Base-by-base conservation (phyloP, 805 yeast genomes). In the Zygosaccharomyces rouxii region DNA sequence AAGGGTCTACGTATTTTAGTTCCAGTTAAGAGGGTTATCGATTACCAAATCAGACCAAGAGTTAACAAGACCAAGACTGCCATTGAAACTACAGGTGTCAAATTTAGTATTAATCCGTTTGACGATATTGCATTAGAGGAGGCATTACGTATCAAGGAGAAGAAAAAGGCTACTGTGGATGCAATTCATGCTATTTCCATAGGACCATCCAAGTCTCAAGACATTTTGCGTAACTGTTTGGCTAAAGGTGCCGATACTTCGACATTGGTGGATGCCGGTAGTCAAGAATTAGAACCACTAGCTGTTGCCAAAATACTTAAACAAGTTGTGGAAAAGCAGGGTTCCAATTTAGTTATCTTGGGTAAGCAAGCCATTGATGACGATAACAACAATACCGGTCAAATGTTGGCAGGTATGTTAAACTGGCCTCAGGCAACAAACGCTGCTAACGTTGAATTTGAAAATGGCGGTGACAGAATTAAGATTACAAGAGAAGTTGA, bases 351-450 rank as follows among this genome's bases (percentile, higher is more conserved):
- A 64, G 83, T 94, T 39, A 79, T 94, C 35, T 75, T 94, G 67
- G 99, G 99, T 41, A 94, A 94, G 66, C 99, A 94, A 71, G 89
- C 98, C 35, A 90, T 94, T 59, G 99, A 94, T 69, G 95, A 89
- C 58, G 99, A 94, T 63, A 75, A 88, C 38, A 89, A 88, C 68
- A 96, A 90, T 69, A 90, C 97, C 11, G 99, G 98, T 23, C 98
- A 90, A 69, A 89, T 94, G 82, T 78, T 94, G 47, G 98, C 97
- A 2, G 97, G 96, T 7, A 72, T 92, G 52, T 77, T 92, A 68
- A 80, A 83, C 62, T 92, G 98, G 98, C 95, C 97, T 16, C 97
- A 90, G 63, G 97, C 96, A 29, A 92, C 97, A 29, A 87, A 89
- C 63, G 97, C 97, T 5, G 84, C 94, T 41, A 85, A 87, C 66